phyloP scores from a whole-genome alignment of 495 filamentous ascomycete species.

The Penicillium diatomitis region DNA sequence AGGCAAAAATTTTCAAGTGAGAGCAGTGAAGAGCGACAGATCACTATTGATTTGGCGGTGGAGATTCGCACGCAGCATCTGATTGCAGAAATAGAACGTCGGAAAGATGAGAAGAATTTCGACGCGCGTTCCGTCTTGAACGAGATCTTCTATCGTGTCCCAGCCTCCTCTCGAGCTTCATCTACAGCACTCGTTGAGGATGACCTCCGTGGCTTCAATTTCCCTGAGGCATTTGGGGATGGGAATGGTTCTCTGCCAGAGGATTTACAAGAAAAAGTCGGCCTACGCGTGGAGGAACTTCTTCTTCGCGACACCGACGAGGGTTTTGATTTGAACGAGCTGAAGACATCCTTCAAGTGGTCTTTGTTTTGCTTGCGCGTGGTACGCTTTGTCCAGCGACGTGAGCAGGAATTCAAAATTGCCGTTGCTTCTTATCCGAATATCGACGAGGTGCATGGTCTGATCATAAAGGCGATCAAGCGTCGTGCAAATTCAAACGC shows the following conservation, averaged over 20 bases:
- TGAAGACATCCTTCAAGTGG: slow-evolving; percentile 25
- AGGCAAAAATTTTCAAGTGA: slow-evolving; percentile 7
- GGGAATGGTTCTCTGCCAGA: slow-evolving; percentile 26
- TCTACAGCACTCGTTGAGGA: no score
- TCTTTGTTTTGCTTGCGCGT: slow-evolving; percentile 19
- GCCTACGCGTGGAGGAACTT: slow-evolving; percentile 26
- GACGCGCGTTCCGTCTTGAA: slow-evolving; percentile 18
- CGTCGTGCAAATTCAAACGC: background rate
- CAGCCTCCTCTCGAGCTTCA: background rate
- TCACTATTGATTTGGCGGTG: slow-evolving; percentile 30
- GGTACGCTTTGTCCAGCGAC: slow-evolving; percentile 25
- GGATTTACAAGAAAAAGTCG: slow-evolving; percentile 18
- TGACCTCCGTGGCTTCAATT: slow-evolving; percentile 26
- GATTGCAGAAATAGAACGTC: slow-evolving; percentile 22
- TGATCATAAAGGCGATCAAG: background rate
- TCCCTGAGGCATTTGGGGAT: slow-evolving; percentile 15
- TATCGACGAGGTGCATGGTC: background rate
- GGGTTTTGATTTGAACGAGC: slow-evolving; percentile 12
- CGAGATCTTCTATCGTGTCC: slow-evolving; percentile 20
- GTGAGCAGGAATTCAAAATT: slow-evolving; percentile 24
- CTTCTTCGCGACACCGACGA: slow-evolving; percentile 15
- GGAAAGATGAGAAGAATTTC: slow-evolving; percentile 17
- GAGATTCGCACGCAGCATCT: slow-evolving; percentile 33
- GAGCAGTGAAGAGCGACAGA: slow-evolving; percentile 17
- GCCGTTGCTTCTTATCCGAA: background rate